These are phyloP conservation scores for Caryopteris hybrid DNA, from an alignment of 305 asterid species.

Conservation along the genomic window DNA sequence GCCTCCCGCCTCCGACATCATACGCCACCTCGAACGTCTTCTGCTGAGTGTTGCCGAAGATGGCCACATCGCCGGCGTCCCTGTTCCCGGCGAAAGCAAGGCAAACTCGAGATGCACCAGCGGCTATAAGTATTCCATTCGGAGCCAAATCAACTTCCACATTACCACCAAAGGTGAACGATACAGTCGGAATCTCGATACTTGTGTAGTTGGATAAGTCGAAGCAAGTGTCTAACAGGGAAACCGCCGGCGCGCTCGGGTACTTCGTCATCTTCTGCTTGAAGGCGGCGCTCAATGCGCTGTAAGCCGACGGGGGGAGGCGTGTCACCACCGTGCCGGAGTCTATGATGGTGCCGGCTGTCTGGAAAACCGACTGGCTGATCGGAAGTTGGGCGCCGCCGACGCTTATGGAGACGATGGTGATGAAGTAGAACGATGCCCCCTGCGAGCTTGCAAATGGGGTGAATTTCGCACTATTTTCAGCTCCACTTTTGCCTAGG, in stretches of 20 bases:
- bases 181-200: conserved; percentile 38
- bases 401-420: conserved; percentile 33
- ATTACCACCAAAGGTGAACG: conserved; percentile 46
- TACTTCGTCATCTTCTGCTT: conserved; percentile 46
- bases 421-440: conserved; percentile 45
- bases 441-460: conserved; percentile 41
- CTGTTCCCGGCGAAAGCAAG: conserved; percentile 69
- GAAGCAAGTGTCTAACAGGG: conserved; percentile 68
- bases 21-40: conserved; percentile 63
- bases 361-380: conserved; percentile 36
- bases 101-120: conserved; percentile 32
- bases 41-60: conserved; percentile 71
- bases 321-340: conserved; percentile 82
- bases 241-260: conserved; percentile 41
- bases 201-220: conserved; percentile 34
- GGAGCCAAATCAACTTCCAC: conserved; percentile 34
- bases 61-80: conserved; percentile 31
- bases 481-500: conserved; percentile 38
- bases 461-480: conserved; percentile 33
- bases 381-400: conserved; percentile 47
- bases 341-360: conserved; percentile 57
- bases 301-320: conserved; percentile 55
- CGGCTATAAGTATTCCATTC: conserved; percentile 30
- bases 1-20: conserved; percentile 71
- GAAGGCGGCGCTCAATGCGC: conserved; percentile 41